Percentiles rank a stretch among this genome's conserved stretches.
Conservation (phyloP, 78 protist species). For the Emiliania huxleyi region DNA sequence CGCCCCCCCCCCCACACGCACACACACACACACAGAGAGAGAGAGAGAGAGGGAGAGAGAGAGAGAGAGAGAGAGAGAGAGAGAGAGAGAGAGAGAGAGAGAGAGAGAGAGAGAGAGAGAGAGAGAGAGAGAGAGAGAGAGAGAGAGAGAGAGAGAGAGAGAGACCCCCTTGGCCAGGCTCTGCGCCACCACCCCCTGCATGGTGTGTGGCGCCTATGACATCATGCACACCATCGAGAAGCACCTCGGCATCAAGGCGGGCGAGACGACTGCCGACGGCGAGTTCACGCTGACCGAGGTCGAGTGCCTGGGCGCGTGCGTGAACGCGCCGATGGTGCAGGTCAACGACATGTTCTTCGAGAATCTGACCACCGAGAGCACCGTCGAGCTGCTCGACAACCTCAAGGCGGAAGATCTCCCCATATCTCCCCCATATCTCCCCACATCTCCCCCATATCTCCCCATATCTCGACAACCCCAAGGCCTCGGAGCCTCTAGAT, state of each 20-base stretch:
- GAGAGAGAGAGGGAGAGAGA: no score
- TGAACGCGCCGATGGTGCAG: constrained; percentile 94
- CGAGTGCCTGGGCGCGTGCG: constrained; percentile 97
- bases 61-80: no score
- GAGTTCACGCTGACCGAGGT: constrained; percentile 87
- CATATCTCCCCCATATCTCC: background rate
- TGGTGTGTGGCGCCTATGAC: constrained; percentile 86
- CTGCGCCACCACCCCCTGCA: constrained; percentile 96
- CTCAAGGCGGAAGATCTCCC: background rate
- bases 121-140: no score
- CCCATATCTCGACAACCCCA: no score
- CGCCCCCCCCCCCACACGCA: no score
- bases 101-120: no score
- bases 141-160: no score
- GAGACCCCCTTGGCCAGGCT: no score
- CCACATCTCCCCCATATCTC: no score
- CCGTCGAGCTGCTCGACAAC: constrained; percentile 35
- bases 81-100: no score
- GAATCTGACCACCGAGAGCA: constrained; percentile 44
- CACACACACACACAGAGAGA: no score
- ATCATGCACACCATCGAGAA: constrained; percentile 55
- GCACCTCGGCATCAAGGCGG: constrained; percentile 60
- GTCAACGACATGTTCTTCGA: constrained; percentile 40
- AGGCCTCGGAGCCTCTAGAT: no score
- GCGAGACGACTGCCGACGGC: constrained; percentile 74